Evolutionary conservation across 2,329 filamentous ascomycete genomes (phyloP), one percentile per base, ranked within the genome.

Genomic region (Sporothrix protearum): DNA sequence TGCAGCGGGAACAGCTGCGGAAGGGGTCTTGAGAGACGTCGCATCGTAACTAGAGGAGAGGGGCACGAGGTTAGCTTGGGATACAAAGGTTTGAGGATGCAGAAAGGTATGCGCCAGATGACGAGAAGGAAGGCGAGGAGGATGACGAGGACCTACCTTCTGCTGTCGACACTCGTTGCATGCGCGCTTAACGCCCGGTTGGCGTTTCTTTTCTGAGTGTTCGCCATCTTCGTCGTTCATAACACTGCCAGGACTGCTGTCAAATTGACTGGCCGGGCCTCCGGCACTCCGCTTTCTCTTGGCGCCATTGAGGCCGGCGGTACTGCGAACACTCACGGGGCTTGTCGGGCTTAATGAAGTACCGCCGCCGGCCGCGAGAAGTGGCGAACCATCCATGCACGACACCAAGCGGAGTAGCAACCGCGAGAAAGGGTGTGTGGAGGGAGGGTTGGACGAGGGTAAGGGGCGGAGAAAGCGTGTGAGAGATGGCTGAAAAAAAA

Each of bases 161-260:
- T 95, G 92, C 81, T 95, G 92, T 73, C 92, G 87, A 79, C 92
- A 95, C 80, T 95, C 92, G 78, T 94, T 94, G 81, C 92, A 95
- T 6, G 92, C 92, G 77, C 92, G 86, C 83, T 95, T 93, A 66
- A 91, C 89, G 70, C 89, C 89, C 33, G 89, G 89, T 75, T 90
- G 87, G 73, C 88, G 85, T 80, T 88, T 88, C 80, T 87, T 87
- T 76, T 89, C 87, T 63, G 83, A 80, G 69, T 86, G 84, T 66
- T 83, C 81, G 67, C 83, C 79, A 36, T 88, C 87, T 72, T 89
- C 88, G 72, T 88, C 84, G 71, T 85, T 85, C 71, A 84, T 85
- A 67, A 84, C 82, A 76, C 87, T 90, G 33, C 85, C 87, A 3
- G 88, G 88, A 75, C 88, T 90, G 78, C 87, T 90, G 72, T 89